phyloP scores from a whole-genome alignment of 306 rosid genomes.

The Arachis hypogaea region DNA sequence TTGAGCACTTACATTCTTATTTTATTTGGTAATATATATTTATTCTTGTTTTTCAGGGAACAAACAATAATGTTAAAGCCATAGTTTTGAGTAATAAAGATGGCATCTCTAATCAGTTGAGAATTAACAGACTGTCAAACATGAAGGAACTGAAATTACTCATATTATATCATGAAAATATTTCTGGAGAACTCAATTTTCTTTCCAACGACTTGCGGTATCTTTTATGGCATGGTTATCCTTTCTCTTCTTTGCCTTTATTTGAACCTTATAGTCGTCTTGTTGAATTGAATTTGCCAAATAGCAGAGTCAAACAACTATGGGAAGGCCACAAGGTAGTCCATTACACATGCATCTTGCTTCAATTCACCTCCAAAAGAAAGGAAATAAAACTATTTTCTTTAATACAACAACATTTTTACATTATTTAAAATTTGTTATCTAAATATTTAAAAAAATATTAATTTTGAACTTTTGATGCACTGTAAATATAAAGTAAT shows the following conservation, averaged over 20 bases:
- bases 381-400: too few species aligned
- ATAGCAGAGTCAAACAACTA: neutral
- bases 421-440: too few species aligned
- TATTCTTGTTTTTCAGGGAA: slow-evolving; percentile 11
- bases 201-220: slow-evolving; percentile 28
- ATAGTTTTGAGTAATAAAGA: slow-evolving; percentile 5
- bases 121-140: slow-evolving; percentile 19
- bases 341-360: too few species aligned
- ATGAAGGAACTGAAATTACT: slow-evolving; percentile 26
- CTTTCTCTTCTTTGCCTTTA: slow-evolving; percentile 38
- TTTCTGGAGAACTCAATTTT: slow-evolving; percentile 14
- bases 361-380: too few species aligned
- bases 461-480: too few species aligned
- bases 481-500: too few species aligned
- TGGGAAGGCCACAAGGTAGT: slow-evolving; percentile 42
- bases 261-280: slow-evolving; percentile 24
- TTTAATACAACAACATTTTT: too few species aligned
- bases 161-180: neutral
- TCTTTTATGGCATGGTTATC: slow-evolving; percentile 35
- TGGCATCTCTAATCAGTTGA: neutral
- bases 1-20: too few species aligned
- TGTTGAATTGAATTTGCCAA: slow-evolving; percentile 31
- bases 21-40: neutral
- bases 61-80: slow-evolving; percentile 28
- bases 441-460: too few species aligned